Conservation (phyloP, 164 flowering plant genomes). For the Nelumbo lutea region DNA sequence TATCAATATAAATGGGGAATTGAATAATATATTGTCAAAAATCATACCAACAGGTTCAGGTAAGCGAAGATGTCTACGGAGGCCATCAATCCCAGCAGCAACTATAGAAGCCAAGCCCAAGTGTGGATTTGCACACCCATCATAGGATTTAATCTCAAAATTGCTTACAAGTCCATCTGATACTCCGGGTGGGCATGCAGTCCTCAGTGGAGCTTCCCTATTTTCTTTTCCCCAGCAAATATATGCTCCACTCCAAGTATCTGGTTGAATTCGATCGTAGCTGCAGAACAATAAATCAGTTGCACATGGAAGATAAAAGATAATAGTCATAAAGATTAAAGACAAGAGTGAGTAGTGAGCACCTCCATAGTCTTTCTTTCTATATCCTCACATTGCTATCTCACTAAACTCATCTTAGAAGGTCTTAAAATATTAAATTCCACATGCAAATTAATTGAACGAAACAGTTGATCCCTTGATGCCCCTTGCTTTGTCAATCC, state of each 20-base stretch:
- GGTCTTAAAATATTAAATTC: too few relatives aligned
- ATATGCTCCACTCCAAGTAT: conserved; percentile 98
- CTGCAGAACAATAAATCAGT: conserved; percentile 31
- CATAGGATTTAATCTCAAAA: conserved; percentile 90
- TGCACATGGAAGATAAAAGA: neutral
- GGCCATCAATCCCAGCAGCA: conserved; percentile 95
- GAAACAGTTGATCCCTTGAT: too few relatives aligned
- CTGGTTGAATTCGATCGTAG: conserved; percentile 92
- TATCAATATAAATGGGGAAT: neutral
- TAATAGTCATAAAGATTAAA: too few relatives aligned
- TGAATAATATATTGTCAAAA: neutral
- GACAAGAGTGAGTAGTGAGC: too few relatives aligned
- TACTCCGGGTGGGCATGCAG: conserved; percentile 91
- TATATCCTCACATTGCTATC: too few relatives aligned
- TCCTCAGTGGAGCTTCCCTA: conserved; percentile 85
- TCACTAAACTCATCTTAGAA: too few relatives aligned
- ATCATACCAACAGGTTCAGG: conserved; percentile 82
- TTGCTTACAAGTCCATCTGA: conserved; percentile 81
- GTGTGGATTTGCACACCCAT: conserved; percentile 96
- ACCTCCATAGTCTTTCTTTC: too few relatives aligned
- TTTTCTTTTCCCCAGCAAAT: conserved; percentile 97
- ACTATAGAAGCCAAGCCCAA: conserved; percentile 80
- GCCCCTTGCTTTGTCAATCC: too few relatives aligned
- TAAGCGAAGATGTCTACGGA: conserved; percentile 54
- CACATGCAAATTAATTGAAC: too few relatives aligned